A percentile compares a stretch with the other conserved stretches of the same genome.
Evolutionary conservation across 169 alveolate genomes (phyloP).

Genomic region (Neospora caninum): DNA sequence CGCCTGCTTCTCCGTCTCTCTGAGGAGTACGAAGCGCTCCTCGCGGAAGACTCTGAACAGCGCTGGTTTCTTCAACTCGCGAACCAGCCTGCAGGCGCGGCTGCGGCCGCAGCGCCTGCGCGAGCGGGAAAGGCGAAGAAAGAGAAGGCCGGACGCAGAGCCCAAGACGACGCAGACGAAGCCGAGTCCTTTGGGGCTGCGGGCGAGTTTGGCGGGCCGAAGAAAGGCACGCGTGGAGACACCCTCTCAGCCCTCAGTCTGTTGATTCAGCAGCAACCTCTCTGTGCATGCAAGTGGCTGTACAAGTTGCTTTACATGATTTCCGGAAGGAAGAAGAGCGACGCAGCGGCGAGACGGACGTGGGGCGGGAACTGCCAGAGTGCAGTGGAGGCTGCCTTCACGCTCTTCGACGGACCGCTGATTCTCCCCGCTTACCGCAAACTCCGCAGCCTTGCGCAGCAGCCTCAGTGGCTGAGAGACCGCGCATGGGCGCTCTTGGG

Average conservation of each 20-base stretch:
- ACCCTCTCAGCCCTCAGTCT: not conserved
- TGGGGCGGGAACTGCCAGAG: not conserved
- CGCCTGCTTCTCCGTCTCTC: not conserved
- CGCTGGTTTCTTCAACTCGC: constrained; percentile 9
- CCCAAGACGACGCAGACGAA: not conserved
- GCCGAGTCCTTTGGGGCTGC: not conserved
- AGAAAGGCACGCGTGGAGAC: not conserved
- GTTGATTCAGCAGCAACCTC: constrained; percentile 4
- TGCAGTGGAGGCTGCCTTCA: not conserved
- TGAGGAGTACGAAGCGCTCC: not conserved
- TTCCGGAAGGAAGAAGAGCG: not conserved
- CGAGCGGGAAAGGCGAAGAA: not conserved
- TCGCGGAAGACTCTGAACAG: not conserved
- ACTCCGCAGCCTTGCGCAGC: not conserved
- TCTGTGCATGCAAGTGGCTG: not conserved
- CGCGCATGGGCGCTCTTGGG: not conserved
- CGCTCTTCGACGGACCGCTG: constrained; percentile 8
- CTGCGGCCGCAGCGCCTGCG: not conserved
- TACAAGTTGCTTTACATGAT: not conserved
- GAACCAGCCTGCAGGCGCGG: not conserved
- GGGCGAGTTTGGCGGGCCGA: not conserved
- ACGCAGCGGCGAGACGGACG: not conserved
- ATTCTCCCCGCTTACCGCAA: not conserved
- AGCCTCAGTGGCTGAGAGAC: not conserved
- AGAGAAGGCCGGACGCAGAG: not conserved